phyloP scores from a whole-genome alignment of 495 filamentous ascomycete species.

The Xylaria flabelliformis region DNA sequence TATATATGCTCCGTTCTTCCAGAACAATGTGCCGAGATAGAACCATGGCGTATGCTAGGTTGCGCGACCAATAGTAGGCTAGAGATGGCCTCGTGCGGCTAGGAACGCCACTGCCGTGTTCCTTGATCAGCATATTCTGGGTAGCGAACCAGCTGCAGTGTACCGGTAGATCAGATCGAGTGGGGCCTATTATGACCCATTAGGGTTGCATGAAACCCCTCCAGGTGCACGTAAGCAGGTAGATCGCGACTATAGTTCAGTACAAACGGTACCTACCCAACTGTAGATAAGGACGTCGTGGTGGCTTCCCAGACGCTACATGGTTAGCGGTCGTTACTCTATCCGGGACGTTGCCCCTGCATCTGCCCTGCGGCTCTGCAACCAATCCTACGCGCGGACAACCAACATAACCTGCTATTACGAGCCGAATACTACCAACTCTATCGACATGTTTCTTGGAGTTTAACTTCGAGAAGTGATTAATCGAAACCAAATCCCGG shows the following conservation, averaged over 20 bases:
- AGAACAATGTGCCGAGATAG: neutral
- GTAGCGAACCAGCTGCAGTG: slow-evolving; percentile 15
- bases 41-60: neutral
- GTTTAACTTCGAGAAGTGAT: neutral
- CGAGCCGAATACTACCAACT: neutral
- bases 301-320: neutral
- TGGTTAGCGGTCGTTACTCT: neutral
- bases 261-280: too few species aligned
- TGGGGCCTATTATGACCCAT: neutral
- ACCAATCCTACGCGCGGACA: slow-evolving; percentile 11
- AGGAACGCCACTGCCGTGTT: slow-evolving; percentile 23
- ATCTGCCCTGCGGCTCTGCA: slow-evolving; percentile 25
- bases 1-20: neutral
- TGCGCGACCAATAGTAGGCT: slow-evolving; percentile 1
- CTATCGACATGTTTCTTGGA: neutral
- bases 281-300: neutral
- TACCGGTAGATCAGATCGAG: slow-evolving; percentile 15
- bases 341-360: slow-evolving; percentile 13
- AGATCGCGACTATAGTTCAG: too few species aligned
- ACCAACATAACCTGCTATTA: neutral
- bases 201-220: neutral
- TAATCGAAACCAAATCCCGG: neutral
- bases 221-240: neutral
- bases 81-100: slow-evolving; percentile 4
- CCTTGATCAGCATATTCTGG: slow-evolving; percentile 14